Evolutionary conservation across 495 filamentous ascomycete genomes (phyloP).

Genomic region (Aspergillus baeticus): DNA sequence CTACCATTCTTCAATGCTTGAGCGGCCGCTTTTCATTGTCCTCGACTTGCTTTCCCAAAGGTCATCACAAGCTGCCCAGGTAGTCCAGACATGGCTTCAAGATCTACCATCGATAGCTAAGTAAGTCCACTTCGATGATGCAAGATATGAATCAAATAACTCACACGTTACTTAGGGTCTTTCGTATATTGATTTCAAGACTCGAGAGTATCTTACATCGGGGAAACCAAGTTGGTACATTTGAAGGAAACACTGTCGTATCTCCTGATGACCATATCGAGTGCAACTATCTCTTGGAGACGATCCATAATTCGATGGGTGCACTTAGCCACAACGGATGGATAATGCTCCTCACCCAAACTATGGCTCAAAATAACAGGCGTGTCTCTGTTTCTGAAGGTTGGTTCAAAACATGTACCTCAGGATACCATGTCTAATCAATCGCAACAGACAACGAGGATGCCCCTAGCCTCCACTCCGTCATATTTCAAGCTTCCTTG

Average conservation of each 20-base stretch:
- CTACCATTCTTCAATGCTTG: slow-evolving; percentile 63
- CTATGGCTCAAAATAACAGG: slow-evolving; percentile 32
- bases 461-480: slow-evolving; percentile 37
- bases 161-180: slow-evolving; percentile 35
- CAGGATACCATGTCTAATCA: slow-evolving; percentile 7
- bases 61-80: slow-evolving; percentile 69
- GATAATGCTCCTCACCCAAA: slow-evolving; percentile 38
- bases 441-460: slow-evolving; percentile 25
- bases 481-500: slow-evolving; percentile 37
- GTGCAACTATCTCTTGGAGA: slow-evolving; percentile 75
- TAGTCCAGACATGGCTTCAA: slow-evolving; percentile 79
- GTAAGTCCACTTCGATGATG: slow-evolving; percentile 22
- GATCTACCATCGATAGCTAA: slow-evolving; percentile 55
- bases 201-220: slow-evolving; percentile 38
- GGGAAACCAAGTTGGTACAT: slow-evolving; percentile 17
- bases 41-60: slow-evolving; percentile 77
- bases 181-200: slow-evolving; percentile 38
- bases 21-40: slow-evolving; percentile 77
- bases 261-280: slow-evolving; percentile 66
- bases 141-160: background rate
- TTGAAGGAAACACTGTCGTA: slow-evolving; percentile 22
- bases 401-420: slow-evolving; percentile 14
- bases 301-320: slow-evolving; percentile 67
- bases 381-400: slow-evolving; percentile 29
- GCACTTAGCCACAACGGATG: slow-evolving; percentile 44